A percentile compares a stretch with the other conserved stretches of the same genome.
Conservation (phyloP, 306 rosid genomes). For the Acacia melanoxylon region DNA sequence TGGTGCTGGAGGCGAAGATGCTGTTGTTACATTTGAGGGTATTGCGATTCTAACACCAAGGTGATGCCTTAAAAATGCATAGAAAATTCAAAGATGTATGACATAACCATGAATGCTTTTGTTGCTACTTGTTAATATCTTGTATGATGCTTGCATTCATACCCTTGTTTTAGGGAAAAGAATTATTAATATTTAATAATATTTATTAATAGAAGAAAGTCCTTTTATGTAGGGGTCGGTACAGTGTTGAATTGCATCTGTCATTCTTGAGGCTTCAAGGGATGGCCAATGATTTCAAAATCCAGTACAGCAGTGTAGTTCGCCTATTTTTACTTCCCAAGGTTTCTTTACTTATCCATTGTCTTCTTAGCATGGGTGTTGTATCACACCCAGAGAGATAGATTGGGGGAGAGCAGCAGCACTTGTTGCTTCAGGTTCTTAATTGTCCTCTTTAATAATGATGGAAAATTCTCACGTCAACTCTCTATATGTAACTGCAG, state of each 20-base stretch:
- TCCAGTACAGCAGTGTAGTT: conserved; percentile 96
- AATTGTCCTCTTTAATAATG: not conserved
- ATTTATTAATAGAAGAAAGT: conserved; percentile 31
- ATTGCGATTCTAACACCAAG: conserved; percentile 99
- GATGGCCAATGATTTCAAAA: conserved; percentile 97
- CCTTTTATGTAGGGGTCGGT: conserved; percentile 76
- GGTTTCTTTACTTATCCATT: conserved; percentile 49
- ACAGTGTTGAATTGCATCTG: conserved; percentile 92
- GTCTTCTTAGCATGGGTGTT: conserved; percentile 11
- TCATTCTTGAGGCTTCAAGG: conserved; percentile 95
- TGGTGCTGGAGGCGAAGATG: conserved; percentile 90
- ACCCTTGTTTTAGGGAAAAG: not conserved
- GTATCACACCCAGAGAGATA: not conserved
- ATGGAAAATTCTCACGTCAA: conserved; percentile 26
- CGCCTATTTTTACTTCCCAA: conserved; percentile 97
- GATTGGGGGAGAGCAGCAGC: not conserved
- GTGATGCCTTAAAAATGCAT: conserved; percentile 42
- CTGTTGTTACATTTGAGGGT: conserved; percentile 96
- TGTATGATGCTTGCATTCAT: not conserved
- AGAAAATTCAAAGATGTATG: not conserved
- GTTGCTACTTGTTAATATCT: conserved; percentile 11
- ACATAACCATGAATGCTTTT: not conserved
- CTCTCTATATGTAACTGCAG: conserved; percentile 52
- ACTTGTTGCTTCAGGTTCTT: conserved; percentile 4
- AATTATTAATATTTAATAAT: not conserved